Base-by-base conservation (phyloP, 176 grass and related monocot genomes). In the Phoenix roebelenii region DNA sequence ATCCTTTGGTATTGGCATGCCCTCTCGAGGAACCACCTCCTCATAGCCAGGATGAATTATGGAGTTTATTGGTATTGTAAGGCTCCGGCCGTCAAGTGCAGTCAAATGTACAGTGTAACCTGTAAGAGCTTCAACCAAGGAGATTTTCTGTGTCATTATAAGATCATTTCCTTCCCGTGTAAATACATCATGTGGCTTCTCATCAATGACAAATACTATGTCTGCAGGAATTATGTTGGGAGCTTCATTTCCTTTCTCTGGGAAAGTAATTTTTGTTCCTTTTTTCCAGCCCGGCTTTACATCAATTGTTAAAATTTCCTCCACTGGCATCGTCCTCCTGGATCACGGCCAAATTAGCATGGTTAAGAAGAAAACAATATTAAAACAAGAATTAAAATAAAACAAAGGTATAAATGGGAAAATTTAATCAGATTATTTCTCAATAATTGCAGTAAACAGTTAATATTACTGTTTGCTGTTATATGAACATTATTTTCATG, bases 281-380 rank as follows among this genome's bases (percentile, higher is more conserved):
- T 59, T 59, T 28, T 59, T 59, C 57, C 57, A 59, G n/a, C 57
- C 57, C 25, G 25, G 57, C 57, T 59, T 59, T 18, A 59, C 17
- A 18, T 59, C 57, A 9, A 59, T 59, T 59, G 57, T 59, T 26
- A 59, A 26, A 30, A 59, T 59, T 59, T 59, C 57, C n/a, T 59
- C 57, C 57, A 59, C 57, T 4, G 24, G 25, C 57, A 30, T 17
- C 25, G 15, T 59, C 28, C 18, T 59, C 25, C 57, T 59, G 57
- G 16, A 16, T 30, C 15, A n/a, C 15, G 25, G 30, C 0, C 15
- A 59, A 16, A 59, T 3, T 59, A n/a, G 16, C 4, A n/a, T 6
- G 15, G 23, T 28, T 44, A 44, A 44, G 10, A 9, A 17, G 7
- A 17, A 59, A 29, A 26, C 25, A 59, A 15, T 28, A 59, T 59